Evolutionary conservation across 2,329 filamentous ascomycete species (phyloP).

Genomic region (Chrysoporthe cubensis): DNA sequence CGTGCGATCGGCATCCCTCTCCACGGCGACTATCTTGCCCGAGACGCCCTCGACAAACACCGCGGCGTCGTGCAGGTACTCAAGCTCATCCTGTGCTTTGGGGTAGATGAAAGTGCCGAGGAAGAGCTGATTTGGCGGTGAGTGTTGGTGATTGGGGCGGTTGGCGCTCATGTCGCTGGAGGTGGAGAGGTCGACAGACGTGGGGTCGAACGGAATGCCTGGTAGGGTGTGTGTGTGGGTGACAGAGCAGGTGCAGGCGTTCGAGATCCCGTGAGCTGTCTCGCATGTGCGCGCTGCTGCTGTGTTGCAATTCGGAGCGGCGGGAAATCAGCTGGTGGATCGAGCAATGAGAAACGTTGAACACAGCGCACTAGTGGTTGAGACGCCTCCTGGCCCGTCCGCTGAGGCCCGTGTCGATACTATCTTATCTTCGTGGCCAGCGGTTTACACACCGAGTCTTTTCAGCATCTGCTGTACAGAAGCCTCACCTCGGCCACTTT

Average conservation of each 20-base stretch:
- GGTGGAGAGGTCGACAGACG: neutral
- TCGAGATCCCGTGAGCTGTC: slow-evolving; percentile 3
- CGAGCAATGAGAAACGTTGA: neutral
- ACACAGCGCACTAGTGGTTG: neutral
- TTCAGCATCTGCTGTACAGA: neutral
- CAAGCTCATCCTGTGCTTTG: slow-evolving; percentile 50
- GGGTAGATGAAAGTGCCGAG: slow-evolving; percentile 61
- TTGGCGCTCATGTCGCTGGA: neutral
- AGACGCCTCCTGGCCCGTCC: neutral
- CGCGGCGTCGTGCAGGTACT: slow-evolving; percentile 55
- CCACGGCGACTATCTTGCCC: slow-evolving; percentile 56
- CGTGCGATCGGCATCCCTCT: slow-evolving; percentile 40
- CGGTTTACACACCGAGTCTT: neutral
- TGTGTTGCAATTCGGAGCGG: neutral
- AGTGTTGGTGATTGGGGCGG: slow-evolving; percentile 6
- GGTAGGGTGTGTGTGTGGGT: neutral
- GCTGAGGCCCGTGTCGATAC: neutral
- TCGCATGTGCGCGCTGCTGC: slow-evolving; percentile 5
- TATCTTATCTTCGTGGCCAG: slow-evolving; percentile 23
- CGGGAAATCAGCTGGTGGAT: neutral
- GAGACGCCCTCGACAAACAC: slow-evolving; percentile 51
- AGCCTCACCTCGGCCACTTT: neutral
- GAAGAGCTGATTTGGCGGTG: slow-evolving; percentile 49
- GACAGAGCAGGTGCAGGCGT: neutral
- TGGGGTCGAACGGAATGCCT: neutral